phyloP scores from a whole-genome alignment of 768 basidiomycete species.

The Podaxis carcinomalis region DNA sequence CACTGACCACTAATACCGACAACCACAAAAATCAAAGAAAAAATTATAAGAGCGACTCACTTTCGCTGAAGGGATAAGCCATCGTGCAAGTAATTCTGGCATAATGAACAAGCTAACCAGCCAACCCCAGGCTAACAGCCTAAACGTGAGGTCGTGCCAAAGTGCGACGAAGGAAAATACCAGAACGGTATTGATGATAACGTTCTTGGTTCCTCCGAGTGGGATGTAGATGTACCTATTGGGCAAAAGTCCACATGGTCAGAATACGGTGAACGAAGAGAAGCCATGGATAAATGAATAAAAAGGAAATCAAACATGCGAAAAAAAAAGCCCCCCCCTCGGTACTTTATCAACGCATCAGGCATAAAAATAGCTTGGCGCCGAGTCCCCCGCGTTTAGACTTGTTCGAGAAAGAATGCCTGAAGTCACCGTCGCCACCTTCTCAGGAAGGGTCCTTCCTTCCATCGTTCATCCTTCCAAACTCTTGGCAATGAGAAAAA shows the following conservation, averaged over 20 bases:
- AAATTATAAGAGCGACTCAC: conserved; percentile 36
- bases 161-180: conserved; percentile 96
- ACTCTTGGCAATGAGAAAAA: background rate
- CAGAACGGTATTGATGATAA: conserved; percentile 60
- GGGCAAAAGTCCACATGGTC: background rate
- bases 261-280: background rate
- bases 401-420: background rate
- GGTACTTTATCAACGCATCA: background rate
- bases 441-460: background rate
- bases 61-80: conserved; percentile 56
- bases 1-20: background rate
- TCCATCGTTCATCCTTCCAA: background rate
- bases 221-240: conserved; percentile 92
- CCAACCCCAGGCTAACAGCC: conserved; percentile 95
- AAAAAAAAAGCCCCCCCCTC: background rate
- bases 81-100: conserved; percentile 70
- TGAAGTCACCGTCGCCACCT: background rate
- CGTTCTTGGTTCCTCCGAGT: conserved; percentile 63
- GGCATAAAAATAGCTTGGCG: background rate
- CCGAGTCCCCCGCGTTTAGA: background rate
- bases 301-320: background rate
- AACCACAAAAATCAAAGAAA: background rate
- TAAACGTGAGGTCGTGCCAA: conserved; percentile 93
- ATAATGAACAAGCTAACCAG: conserved; percentile 85
- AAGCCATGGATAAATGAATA: conserved; percentile 1